These are phyloP conservation scores for Evansstolkia leycettana DNA, from an alignment of 495 filamentous ascomycete genomes.

Conservation along the genomic window DNA sequence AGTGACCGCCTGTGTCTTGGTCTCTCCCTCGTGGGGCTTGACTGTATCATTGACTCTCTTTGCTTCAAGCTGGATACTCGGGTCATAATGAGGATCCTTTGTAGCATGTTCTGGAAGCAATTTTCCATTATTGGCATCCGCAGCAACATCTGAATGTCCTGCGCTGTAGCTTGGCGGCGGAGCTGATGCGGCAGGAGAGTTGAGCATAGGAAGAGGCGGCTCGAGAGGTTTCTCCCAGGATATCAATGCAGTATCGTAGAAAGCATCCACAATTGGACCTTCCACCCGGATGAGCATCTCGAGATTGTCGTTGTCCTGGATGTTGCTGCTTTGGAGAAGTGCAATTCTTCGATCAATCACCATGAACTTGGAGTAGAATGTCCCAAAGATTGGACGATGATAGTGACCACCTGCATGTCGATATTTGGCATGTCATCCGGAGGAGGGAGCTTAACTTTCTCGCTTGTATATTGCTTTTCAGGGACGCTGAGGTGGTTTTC, in stretches of 20 bases:
- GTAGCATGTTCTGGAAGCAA: conserved; percentile 42
- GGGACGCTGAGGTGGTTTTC: conserved; percentile 50
- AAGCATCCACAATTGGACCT: conserved; percentile 60
- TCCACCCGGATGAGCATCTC: conserved; percentile 75
- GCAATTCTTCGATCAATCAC: conserved; percentile 59
- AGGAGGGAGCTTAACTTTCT: conserved; percentile 44
- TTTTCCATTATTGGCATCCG: conserved; percentile 11
- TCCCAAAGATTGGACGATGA: conserved; percentile 60
- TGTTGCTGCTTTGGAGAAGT: conserved; percentile 62
- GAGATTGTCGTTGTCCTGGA: conserved; percentile 65
- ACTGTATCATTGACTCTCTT: conserved; percentile 43
- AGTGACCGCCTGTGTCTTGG: conserved; percentile 40
- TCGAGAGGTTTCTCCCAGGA: conserved; percentile 56
- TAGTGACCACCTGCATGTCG: conserved; percentile 61
- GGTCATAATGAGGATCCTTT: conserved; percentile 51
- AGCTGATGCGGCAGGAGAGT: conserved; percentile 33
- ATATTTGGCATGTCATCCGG: conserved; percentile 55
- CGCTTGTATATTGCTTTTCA: conserved; percentile 42
- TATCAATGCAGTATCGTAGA: conserved; percentile 61
- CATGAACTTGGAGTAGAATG: conserved; percentile 68
- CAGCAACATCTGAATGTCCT: background rate
- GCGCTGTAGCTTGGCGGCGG: conserved; percentile 14
- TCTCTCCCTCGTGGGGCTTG: conserved; percentile 35
- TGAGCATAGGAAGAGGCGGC: conserved; percentile 45
- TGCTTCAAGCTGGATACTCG: conserved; percentile 44